Evolutionary conservation across 148 eudicot species (phyloP).

Genomic region (Euryodendron excelsum): DNA sequence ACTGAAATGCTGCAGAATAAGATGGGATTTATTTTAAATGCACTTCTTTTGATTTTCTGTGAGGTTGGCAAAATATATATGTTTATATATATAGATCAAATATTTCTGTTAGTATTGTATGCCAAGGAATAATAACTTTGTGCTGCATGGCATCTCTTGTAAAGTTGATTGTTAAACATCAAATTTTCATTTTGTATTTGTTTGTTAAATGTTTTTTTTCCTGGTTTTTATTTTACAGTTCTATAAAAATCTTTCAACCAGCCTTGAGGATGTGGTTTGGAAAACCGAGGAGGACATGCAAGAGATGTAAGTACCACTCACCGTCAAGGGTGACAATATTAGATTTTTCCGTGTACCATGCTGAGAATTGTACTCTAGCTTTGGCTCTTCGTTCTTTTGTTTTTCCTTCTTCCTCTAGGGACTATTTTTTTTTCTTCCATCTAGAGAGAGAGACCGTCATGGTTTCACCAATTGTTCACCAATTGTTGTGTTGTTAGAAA

Average conservation of each 20-base stretch:
- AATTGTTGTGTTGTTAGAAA: background rate
- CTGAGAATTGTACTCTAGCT: background rate
- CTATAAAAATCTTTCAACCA: constrained; percentile 73
- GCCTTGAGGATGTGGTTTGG: constrained; percentile 88
- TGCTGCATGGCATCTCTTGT: background rate
- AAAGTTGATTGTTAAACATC: background rate
- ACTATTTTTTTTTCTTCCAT: background rate
- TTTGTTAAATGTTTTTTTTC: background rate
- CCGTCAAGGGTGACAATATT: background rate
- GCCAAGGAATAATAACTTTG: background rate
- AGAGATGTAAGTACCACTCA: constrained; percentile 14
- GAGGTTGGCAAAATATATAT: too few relatives aligned
- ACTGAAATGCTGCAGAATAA: too few relatives aligned
- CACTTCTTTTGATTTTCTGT: too few relatives aligned
- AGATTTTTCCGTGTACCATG: background rate
- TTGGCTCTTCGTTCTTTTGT: background rate
- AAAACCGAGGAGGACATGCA: constrained; percentile 94
- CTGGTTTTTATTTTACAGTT: constrained; percentile 42
- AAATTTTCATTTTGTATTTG: background rate
- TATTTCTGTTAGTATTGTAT: too few relatives aligned
- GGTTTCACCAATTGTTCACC: background rate
- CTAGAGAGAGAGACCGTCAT: background rate
- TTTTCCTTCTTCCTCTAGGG: background rate
- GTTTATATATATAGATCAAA: too few relatives aligned
- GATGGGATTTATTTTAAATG: too few relatives aligned